Evolutionary conservation across 768 basidiomycete genomes (phyloP), one percentile per base, ranked within the genome.

Genomic region (Daedaleopsis nitida): DNA sequence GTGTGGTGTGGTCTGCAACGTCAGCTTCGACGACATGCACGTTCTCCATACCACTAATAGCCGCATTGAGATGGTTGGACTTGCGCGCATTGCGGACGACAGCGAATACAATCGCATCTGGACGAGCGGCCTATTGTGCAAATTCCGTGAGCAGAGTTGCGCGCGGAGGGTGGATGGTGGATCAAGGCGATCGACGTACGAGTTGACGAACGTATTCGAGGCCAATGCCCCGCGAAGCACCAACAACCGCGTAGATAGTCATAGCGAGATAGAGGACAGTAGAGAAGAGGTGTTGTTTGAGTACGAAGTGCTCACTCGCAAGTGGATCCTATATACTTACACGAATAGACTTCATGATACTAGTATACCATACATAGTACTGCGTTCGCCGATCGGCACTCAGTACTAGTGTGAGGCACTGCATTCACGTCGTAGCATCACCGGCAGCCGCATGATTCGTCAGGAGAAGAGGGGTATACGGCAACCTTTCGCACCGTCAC

Each of bases 21-120:
- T 81, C 78, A 4, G 72, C 74, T 58, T 75, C 60, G 27, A 80
- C 17, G 11, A 77, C 52, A 50, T 73, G 69, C 5, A 81, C 60
- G 51, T 77, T 76, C 10, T 52, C 19, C n/a, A 50, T 45, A 11
- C 35, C 38, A 9, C 48, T 39, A 14, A 60, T 39, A 16, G 49
- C 8, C 9, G 35, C 34, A 5, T 66, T 43, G 27, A 68, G 59
- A 9, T 65, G 55, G 6, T 9, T 48, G 1, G 71, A 44, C 2
- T 10, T 55, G 17, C 14, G 39, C 16, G 45, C 50, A 55, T 66
- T 65, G 16, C 71, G 66, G 10, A 68, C 64, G n/a, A 68, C n/a
- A 5, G 66, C 71, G 52, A 69, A 66, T 19, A 72, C 69, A 8
- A 38, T 39, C 32, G 70, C 63, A 13, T 62, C 50, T 2, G 56